Evolutionary conservation across 1,139 yeast genomes (phyloP).

Genomic region (Lodderomyces beijingensis): DNA sequence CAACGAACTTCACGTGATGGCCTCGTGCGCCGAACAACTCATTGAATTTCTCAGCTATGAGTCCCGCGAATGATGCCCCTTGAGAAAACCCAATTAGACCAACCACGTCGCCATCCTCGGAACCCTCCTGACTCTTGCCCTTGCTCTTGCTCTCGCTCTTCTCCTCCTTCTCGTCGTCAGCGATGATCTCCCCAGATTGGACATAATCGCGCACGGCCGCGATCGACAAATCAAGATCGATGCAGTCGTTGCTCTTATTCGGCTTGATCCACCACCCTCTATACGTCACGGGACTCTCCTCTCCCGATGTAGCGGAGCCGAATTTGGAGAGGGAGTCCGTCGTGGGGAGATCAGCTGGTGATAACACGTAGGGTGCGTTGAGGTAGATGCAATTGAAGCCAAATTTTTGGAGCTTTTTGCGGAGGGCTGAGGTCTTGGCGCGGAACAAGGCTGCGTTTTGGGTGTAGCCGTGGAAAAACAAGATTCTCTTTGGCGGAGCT

Average conservation of each 20-base stretch:
- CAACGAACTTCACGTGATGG: constrained; percentile 55
- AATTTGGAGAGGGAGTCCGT: constrained; percentile 38
- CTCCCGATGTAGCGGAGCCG: constrained; percentile 22
- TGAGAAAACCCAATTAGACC: constrained; percentile 45
- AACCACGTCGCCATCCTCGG: constrained; percentile 24
- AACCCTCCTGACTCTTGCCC: constrained; percentile 12
- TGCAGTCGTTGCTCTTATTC: constrained; percentile 17
- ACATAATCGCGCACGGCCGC: constrained; percentile 28
- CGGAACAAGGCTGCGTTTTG: constrained; percentile 43
- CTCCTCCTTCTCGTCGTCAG: constrained; percentile 19
- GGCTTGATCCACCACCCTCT: constrained; percentile 40
- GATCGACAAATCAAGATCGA: constrained; percentile 28
- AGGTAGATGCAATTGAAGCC: constrained; percentile 65
- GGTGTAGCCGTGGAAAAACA: constrained; percentile 42
- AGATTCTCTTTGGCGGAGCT: constrained; percentile 12
- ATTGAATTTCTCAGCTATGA: constrained; percentile 29
- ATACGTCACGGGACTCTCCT: constrained; percentile 17
- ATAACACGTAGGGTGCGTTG: constrained; percentile 68
- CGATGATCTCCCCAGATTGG: constrained; percentile 26
- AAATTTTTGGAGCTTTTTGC: constrained; percentile 34
- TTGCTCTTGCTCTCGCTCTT: background rate
- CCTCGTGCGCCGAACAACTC: constrained; percentile 21
- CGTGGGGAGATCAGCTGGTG: constrained; percentile 64
- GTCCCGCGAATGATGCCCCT: constrained; percentile 50
- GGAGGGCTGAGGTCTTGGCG: constrained; percentile 43